These are phyloP conservation scores for Cornus florida DNA, from an alignment of 148 eudicot species.

Conservation along the genomic window DNA sequence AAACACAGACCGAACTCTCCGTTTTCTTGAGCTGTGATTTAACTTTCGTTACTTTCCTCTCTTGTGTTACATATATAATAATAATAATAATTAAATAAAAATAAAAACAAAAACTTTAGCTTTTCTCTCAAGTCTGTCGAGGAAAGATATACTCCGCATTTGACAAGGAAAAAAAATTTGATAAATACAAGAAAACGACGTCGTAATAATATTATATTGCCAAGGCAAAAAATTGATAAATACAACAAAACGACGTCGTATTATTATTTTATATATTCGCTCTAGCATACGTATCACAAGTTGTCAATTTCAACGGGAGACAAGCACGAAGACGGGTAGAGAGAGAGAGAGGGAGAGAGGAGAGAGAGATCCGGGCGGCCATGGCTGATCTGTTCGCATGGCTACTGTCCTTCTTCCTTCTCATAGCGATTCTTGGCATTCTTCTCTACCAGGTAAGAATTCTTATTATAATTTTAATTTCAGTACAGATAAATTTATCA, in stretches of 20 bases:
- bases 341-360: background rate
- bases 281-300: background rate
- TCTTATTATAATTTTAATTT: too few relatives aligned
- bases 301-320: background rate
- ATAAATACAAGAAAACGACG: too few relatives aligned
- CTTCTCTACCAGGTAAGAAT: conserved; percentile 37
- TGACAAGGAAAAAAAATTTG: too few relatives aligned
- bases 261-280: background rate
- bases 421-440: conserved; percentile 29
- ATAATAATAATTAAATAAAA: too few relatives aligned
- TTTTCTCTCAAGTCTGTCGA: too few relatives aligned
- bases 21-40: too few relatives aligned
- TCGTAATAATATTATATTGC: background rate
- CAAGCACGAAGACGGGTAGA: background rate
- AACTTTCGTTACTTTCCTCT: too few relatives aligned
- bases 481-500: too few relatives aligned
- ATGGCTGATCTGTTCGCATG: conserved; percentile 49
- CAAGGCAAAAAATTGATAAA: background rate
- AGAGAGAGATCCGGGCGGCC: background rate
- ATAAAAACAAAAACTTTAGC: too few relatives aligned
- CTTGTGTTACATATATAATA: too few relatives aligned
- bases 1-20: background rate
- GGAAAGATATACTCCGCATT: background rate
- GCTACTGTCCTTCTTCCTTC: conserved; percentile 44
- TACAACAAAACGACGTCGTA: too few relatives aligned